These are phyloP conservation scores for Cyclostephanos tholiformis DNA, from an alignment of 108 stramenopile genomes.

Conservation along the genomic window DNA sequence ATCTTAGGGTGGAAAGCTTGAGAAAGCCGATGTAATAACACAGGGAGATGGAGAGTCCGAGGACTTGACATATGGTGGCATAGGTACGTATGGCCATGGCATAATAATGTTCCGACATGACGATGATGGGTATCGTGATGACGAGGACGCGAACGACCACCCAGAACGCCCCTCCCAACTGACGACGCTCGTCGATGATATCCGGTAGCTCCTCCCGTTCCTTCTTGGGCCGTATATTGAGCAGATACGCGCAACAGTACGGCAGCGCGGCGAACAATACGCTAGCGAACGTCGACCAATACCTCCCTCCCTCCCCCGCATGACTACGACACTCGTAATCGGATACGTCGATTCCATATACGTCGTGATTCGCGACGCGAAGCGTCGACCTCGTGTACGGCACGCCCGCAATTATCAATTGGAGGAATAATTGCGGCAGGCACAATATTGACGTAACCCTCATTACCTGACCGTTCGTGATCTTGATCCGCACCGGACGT, in stretches of 20 bases:
- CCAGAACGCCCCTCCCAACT: neutral
- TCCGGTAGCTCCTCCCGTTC: constrained; percentile 32
- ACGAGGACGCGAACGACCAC: constrained; percentile 7
- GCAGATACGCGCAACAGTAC: constrained; percentile 23
- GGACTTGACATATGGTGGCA: constrained; percentile 18
- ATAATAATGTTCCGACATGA: constrained; percentile 16
- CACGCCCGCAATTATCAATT: constrained; percentile 18
- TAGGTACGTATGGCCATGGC: constrained; percentile 20
- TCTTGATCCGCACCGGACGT: constrained; percentile 17
- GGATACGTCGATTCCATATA: neutral
- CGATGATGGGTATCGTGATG: constrained; percentile 22
- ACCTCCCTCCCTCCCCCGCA: neutral
- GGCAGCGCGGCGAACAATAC: constrained; percentile 20
- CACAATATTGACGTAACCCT: constrained; percentile 17
- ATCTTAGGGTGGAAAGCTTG: constrained; percentile 15
- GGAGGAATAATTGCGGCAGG: constrained; percentile 27
- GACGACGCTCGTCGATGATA: constrained; percentile 25
- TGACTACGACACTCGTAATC: constrained; percentile 21
- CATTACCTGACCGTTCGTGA: constrained; percentile 17
- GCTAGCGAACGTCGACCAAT: constrained; percentile 19
- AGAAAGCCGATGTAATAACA: constrained; percentile 22
- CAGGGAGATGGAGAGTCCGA: constrained; percentile 19
- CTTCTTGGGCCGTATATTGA: constrained; percentile 32
- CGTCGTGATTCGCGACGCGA: constrained; percentile 18
- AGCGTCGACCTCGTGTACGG: constrained; percentile 13